Conservation (phyloP, 2,329 filamentous ascomycete genomes). For the Colletotrichum incanum region DNA sequence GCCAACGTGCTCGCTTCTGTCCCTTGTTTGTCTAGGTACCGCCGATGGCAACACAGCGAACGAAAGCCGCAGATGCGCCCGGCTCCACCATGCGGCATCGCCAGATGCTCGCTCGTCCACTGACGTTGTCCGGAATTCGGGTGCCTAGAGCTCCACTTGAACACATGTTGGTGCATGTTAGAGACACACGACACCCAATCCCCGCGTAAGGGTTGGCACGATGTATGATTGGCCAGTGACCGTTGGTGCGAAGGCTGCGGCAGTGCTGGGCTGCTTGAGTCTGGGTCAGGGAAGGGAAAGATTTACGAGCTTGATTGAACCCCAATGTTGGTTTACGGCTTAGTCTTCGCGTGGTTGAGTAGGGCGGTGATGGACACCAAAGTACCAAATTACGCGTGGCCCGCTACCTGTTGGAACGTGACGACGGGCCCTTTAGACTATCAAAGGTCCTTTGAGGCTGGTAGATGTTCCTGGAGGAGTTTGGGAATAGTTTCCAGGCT, state of each 20-base stretch:
- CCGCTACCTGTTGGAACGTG: neutral
- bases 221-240: conserved; percentile 15
- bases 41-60: neutral
- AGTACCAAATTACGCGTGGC: neutral
- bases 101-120: conserved; percentile 11
- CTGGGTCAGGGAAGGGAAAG: neutral
- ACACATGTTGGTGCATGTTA: neutral
- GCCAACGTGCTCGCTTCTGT: neutral
- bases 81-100: conserved; percentile 9
- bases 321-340: neutral
- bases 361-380: conserved; percentile 1
- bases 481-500: too few relatives aligned
- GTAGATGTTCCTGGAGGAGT: neutral
- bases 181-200: neutral
- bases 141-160: conserved; percentile 32
- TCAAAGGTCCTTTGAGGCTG: neutral
- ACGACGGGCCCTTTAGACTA: neutral
- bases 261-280: neutral
- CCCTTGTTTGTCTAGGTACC: neutral
- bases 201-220: neutral
- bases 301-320: neutral
- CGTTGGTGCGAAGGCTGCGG: neutral
- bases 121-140: conserved; percentile 34
- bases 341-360: neutral
- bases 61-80: conserved; percentile 14